Evolutionary conservation across 108 stramenopile species (phyloP).

Genomic region (Nitzschia sp.): DNA sequence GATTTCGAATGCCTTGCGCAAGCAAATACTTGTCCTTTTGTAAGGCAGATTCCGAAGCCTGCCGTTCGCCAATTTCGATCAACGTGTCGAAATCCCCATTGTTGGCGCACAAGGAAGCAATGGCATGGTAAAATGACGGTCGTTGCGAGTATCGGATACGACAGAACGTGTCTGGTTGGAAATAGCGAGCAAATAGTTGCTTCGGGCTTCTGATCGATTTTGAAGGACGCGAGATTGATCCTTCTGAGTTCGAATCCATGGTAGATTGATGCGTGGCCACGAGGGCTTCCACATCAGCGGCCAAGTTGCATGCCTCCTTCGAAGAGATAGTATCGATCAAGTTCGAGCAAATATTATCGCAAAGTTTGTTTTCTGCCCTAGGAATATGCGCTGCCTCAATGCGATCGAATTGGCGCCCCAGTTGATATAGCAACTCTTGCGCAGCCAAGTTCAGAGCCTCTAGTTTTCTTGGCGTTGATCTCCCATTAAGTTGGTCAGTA

Average conservation of each 20-base stretch:
- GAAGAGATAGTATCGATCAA: slow-evolving; percentile 2
- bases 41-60: slow-evolving; percentile 10
- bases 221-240: not conserved
- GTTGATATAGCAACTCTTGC: slow-evolving; percentile 9
- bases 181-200: not conserved
- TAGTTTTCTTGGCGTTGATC: slow-evolving; percentile 58
- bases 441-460: slow-evolving; percentile 36
- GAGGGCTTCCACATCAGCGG: not conserved
- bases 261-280: not conserved
- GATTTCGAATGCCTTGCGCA: slow-evolving; percentile 14
- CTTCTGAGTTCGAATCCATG: not conserved
- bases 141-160: slow-evolving; percentile 25
- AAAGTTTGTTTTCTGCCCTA: slow-evolving; percentile 54
- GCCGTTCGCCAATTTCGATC: slow-evolving; percentile 19
- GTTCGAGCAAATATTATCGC: slow-evolving; percentile 55
- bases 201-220: not conserved
- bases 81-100: slow-evolving; percentile 7
- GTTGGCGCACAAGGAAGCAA: not conserved
- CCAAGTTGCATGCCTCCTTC: not conserved
- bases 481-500: slow-evolving; percentile 62
- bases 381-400: slow-evolving; percentile 51
- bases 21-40: slow-evolving; percentile 1
- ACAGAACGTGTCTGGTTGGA: not conserved
- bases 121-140: slow-evolving; percentile 17
- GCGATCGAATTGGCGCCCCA: slow-evolving; percentile 8